Percentiles rank a stretch among this genome's conserved stretches.
These are phyloP conservation scores for Botryococcus braunii DNA, from an alignment of 163 green algal species.

Conservation along the genomic window DNA sequence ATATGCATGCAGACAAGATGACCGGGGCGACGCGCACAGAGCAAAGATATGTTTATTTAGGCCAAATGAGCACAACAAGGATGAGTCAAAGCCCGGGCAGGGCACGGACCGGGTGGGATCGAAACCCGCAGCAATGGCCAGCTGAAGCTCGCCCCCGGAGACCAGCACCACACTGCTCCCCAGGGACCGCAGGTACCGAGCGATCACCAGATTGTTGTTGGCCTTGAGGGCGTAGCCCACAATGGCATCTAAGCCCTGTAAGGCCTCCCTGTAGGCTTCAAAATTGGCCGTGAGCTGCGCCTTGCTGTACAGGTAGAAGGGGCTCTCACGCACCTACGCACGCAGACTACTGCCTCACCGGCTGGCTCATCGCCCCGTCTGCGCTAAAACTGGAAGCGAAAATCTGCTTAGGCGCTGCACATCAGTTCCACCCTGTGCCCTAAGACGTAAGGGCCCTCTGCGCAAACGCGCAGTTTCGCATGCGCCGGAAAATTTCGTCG, in stretches of 20 bases:
- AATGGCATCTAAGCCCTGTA: slow-evolving; percentile 78
- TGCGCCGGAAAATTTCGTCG: no score
- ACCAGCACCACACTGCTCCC: slow-evolving; percentile 87
- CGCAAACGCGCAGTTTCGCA: no score
- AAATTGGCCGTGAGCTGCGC: slow-evolving; percentile 66
- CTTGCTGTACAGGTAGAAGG: slow-evolving; percentile 79
- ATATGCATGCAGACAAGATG: no score
- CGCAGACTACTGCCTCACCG: no score
- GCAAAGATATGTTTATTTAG: no score
- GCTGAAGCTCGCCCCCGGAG: slow-evolving; percentile 77
- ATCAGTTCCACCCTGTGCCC: no score
- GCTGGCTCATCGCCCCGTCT: no score
- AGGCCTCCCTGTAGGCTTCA: slow-evolving; percentile 69
- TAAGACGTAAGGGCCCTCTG: no score
- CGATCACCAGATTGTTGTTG: slow-evolving; percentile 91
- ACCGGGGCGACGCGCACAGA: no score
- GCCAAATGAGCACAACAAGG: no score
- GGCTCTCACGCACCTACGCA: slow-evolving; percentile 52
- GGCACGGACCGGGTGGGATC: slow-evolving; percentile 69
- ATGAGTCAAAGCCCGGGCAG: neutral
- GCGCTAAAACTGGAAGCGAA: no score
- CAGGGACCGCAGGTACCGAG: slow-evolving; percentile 54
- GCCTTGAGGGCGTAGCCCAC: slow-evolving; percentile 95
- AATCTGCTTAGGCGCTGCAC: no score
- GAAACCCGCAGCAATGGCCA: slow-evolving; percentile 75